Evolutionary conservation across 2,329 filamentous ascomycete genomes (phyloP), one percentile per base, ranked within the genome.

Genomic region (Sporothrix schenckii): DNA sequence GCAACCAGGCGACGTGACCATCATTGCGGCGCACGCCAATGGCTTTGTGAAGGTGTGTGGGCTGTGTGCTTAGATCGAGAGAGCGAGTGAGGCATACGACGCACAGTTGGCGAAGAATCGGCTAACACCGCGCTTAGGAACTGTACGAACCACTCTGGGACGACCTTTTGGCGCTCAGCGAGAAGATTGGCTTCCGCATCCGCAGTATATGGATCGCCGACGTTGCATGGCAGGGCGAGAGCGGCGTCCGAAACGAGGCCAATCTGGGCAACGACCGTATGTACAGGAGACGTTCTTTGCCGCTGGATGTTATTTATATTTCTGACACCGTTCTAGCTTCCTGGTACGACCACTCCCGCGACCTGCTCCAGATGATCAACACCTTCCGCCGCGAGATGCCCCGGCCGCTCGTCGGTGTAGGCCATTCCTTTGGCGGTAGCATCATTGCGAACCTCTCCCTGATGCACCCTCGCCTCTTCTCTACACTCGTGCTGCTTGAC

Each of bases 131-230:
- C 49, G 21, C 11, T 4, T 39, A 56, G 91, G 94, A 98, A 83
- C 81, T 97, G 2, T 97, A 97, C 77, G 94, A 97, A 76, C 92
- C 94, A 0, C 82, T 97, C 0, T 97, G 93, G 91, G 92, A 94
- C 71, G 92, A 97, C 67, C 82, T 97, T 1, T 83, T 91, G 74
- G 80, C 83, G 21, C 81, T 84, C 21, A 82, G 89, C 6, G 85
- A 86, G 74, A 77, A 80, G 16, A 82, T 84, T 70, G 89, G 88
- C 21, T 87, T 96, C 75, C 84, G 85, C 2, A 92, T 98, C 75
- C 87, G 92, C 70, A 84, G 87, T 72, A 94, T 98, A 75, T 97
- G 92, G 91, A 95, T 97, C 75, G 89, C 92, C 72, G 94, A 98
- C 80, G 88, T 91, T n/a, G 89, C 92, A 41, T 90, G 93, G 77